A percentile compares a stretch with the other conserved stretches of the same genome.
Conservation (phyloP, 768 basidiomycete genomes). For the Dacryopinax spathularia region DNA sequence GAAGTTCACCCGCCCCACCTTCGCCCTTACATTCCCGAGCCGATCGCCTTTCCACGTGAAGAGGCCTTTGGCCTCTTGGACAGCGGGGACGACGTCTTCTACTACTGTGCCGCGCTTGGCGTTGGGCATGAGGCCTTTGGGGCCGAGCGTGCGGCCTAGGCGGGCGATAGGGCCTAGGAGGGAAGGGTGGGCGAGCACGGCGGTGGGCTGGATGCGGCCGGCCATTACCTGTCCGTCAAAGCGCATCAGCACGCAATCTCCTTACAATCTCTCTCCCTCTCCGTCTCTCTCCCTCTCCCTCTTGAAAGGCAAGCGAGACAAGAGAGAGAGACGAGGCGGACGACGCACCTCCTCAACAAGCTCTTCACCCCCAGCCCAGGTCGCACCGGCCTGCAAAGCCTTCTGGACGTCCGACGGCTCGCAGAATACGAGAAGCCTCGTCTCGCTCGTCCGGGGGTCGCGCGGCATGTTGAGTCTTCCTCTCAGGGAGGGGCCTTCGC, state of each 20-base stretch:
- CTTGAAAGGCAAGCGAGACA: conserved; percentile 7
- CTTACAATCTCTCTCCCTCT: not conserved
- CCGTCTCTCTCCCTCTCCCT: not conserved
- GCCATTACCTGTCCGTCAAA: conserved; percentile 43
- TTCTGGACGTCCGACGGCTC: conserved; percentile 69
- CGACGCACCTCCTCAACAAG: conserved; percentile 63
- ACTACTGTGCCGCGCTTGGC: conserved; percentile 89
- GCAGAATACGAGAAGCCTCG: conserved; percentile 82
- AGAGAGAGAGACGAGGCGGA: not conserved
- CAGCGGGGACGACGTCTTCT: conserved; percentile 70
- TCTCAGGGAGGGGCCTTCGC: conserved; percentile 70
- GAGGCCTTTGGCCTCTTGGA: conserved; percentile 62
- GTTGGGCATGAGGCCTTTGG: conserved; percentile 89
- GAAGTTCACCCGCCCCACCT: conserved; percentile 69
- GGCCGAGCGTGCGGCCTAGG: conserved; percentile 66
- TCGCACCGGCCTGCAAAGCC: conserved; percentile 75
- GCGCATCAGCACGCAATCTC: not conserved
- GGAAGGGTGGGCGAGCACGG: conserved; percentile 68
- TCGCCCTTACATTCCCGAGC: conserved; percentile 65
- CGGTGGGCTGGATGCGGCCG: conserved; percentile 62
- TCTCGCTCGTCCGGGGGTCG: conserved; percentile 49
- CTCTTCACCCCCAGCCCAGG: conserved; percentile 81
- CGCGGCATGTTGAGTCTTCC: conserved; percentile 77
- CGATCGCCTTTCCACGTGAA: conserved; percentile 92
- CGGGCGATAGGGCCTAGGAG: conserved; percentile 66